Conservation (phyloP, 176 grass and related monocot species). For the Hordeum vulgare region DNA sequence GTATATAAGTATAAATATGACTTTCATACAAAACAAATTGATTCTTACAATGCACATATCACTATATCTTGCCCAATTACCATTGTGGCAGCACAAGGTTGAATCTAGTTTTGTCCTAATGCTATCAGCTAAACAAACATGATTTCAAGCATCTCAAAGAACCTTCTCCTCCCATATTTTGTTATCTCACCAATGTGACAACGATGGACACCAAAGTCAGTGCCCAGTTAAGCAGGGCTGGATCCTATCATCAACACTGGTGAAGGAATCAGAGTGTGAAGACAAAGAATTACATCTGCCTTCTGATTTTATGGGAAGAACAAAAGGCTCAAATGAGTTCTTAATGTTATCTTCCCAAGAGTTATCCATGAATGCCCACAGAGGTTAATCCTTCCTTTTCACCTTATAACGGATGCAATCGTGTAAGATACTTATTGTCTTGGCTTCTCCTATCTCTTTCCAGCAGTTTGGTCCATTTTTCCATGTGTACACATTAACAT, state of each 20-base stretch:
- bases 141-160: conserved; percentile 4
- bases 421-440: neutral
- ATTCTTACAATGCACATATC: neutral
- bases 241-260: neutral
- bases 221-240: neutral
- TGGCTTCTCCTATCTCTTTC: neutral
- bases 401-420: neutral
- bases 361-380: neutral
- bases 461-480: neutral
- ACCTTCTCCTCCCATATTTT: neutral
- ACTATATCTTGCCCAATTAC: neutral
- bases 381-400: neutral
- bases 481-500: neutral
- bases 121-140: neutral
- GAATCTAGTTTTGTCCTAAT: neutral
- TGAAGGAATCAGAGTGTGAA: neutral
- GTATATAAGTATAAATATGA: neutral
- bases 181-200: neutral
- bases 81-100: neutral
- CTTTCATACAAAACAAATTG: neutral
- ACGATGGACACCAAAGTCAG: neutral
- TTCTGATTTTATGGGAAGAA: neutral
- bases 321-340: neutral
- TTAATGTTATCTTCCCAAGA: neutral
- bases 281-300: neutral